Base-by-base conservation (phyloP, 176 grass and related monocot genomes). In the Pontederia paniculata region DNA sequence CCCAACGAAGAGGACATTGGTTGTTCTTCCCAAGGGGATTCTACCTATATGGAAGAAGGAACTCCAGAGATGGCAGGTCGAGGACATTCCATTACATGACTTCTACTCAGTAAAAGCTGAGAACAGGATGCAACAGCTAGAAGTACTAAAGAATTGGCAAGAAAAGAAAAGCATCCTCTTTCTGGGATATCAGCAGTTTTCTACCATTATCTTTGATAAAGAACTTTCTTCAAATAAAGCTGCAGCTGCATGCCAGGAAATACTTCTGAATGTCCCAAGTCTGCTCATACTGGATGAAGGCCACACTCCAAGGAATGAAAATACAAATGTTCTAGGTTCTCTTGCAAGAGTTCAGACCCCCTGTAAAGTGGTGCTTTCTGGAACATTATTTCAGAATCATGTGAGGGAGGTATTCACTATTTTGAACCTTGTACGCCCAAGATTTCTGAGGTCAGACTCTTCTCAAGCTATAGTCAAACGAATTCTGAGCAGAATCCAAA, bases 91-190 rank as follows among this genome's bases (percentile, higher is more conserved):
- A 52, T 22, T 98, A 10, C 78, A 84, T 54, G 93, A 98, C 69
- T 98, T 98, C 45, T 98, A 98, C 71, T 91, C 93, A n/a, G 58
- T 65, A 17, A 98, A 98, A 64, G 93, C 93, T 74, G 83, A 88
- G 37, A 98, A 91, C 66, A 80, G 93, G 78, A 20, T 64, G 48
- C 86, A 98, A 14, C 93, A 98, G 47, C 70, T 98, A 65, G 77
- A 84, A 62, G 59, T 91, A 28, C 80, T 98, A 51, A 84, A 88
- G 18, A 55, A 73, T 41, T 98, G 93, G 93, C 77, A 98, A 62
- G 83, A 83, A 48, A 84, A 73, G 19, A 66, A 78, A 72, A 91
- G 93, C 72, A 98, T 98, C 50, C 73, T 98, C 6, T 84, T 98
- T 81, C 71, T 98, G 57, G 93, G 93, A 61, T 98, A 98, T 75